phyloP scores from a whole-genome alignment of 2,329 filamentous ascomycete species.

The Keithomyces neogunnii region DNA sequence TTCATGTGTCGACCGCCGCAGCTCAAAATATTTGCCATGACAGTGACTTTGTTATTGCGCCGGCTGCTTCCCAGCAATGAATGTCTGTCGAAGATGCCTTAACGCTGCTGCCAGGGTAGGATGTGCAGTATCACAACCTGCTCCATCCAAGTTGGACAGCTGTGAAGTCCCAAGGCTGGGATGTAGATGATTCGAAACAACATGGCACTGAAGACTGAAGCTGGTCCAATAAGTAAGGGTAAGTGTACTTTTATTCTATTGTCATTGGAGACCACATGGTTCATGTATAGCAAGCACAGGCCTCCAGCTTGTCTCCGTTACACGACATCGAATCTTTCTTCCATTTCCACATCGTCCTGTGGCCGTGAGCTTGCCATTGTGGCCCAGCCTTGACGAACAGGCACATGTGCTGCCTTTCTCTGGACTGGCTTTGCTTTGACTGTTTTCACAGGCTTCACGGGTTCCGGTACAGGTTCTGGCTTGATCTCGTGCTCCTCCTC shows the following conservation, averaged over 20 bases:
- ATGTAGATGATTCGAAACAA: not conserved
- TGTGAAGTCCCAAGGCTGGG: not conserved
- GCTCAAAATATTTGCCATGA: no score
- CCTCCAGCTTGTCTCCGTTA: not conserved
- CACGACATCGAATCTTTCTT: slow-evolving; percentile 25
- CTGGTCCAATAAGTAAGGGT: no score
- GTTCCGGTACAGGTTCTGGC: slow-evolving; percentile 6
- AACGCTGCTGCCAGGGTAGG: no score
- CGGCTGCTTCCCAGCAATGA: no score
- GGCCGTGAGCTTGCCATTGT: slow-evolving; percentile 16
- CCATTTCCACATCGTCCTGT: slow-evolving; percentile 21
- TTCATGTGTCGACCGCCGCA: slow-evolving; percentile 3
- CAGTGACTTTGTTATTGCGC: no score
- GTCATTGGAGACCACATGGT: no score
- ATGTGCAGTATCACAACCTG: no score
- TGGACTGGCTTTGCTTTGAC: slow-evolving; percentile 8
- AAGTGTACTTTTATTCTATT: not conserved
- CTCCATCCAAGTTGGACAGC: not conserved
- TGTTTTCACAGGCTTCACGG: slow-evolving; percentile 6
- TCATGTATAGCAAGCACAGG: not conserved
- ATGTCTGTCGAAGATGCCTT: no score
- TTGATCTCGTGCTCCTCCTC: slow-evolving; percentile 11
- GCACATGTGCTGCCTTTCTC: slow-evolving; percentile 7
- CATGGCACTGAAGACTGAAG: not conserved
- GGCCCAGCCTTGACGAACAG: slow-evolving; percentile 23